These are phyloP conservation scores for Sarocladium brachiariae DNA, from an alignment of 2,329 filamentous ascomycete species.

Conservation along the genomic window DNA sequence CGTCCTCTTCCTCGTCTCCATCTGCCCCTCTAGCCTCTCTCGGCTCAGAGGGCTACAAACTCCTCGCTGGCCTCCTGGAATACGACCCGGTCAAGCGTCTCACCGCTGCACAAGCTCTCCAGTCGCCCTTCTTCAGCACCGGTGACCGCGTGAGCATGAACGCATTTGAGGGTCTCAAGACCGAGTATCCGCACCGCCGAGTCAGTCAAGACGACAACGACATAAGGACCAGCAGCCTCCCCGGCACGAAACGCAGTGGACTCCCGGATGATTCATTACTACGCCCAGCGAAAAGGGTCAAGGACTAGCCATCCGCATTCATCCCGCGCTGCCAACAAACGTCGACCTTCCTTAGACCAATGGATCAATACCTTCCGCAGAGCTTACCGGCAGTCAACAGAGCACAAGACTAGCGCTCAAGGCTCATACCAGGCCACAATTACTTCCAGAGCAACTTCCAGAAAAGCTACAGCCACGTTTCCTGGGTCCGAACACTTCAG, in stretches of 20 bases:
- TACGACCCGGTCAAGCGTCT: conserved; percentile 88
- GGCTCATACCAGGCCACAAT: too few relatives aligned
- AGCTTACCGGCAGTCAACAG: too few relatives aligned
- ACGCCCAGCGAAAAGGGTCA: conserved; percentile 54
- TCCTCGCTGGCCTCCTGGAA: conserved; percentile 77
- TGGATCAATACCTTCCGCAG: too few relatives aligned
- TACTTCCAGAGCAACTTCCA: too few relatives aligned
- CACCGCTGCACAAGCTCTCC: conserved; percentile 80
- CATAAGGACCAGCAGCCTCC: conserved; percentile 81
- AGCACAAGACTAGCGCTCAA: too few relatives aligned
- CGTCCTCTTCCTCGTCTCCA: conserved; percentile 25
- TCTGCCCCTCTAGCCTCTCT: conserved; percentile 47
- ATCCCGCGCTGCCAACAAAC: too few relatives aligned
- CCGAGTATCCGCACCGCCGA: conserved; percentile 81
- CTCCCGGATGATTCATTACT: conserved; percentile 73
- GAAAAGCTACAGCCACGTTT: too few relatives aligned
- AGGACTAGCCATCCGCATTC: conserved; percentile 35
- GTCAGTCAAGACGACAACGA: conserved; percentile 96
- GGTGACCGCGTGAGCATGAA: conserved; percentile 69
- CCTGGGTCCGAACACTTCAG: too few relatives aligned
- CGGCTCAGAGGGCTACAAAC: conserved; percentile 70
- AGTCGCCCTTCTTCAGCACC: conserved; percentile 80
- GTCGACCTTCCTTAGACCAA: too few relatives aligned
- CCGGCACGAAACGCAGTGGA: conserved; percentile 84
- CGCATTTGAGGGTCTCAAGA: conserved; percentile 85